Evolutionary conservation across 345 rosid genomes (phyloP), one percentile per base, ranked within the genome.

Genomic region (Corchorus capsularis): DNA sequence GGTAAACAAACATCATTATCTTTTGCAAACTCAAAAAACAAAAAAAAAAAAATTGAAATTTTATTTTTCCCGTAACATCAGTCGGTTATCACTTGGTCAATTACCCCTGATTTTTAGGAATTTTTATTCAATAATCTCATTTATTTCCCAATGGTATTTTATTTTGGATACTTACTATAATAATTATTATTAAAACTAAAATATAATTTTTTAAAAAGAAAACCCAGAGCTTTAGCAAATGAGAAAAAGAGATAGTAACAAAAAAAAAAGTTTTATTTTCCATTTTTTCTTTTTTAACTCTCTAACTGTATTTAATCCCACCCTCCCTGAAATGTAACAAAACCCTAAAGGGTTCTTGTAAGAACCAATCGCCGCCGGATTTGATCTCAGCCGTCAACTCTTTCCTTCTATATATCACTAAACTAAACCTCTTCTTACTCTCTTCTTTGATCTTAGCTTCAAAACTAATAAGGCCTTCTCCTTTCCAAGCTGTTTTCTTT

Each of bases 281-380:
- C 41, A 27, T 76, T 35, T 59, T 43, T 71, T 46, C 4, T 22
- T 63, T 19, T 0, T n/a, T 60, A 16, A 43, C 75, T 69, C 65
- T 46, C 71, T 67, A 46, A 63, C 79, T 67, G 78, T 76, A 75
- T 86, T 78, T 82, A 80, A 82, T 77, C 76, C 12, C 53, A 55
- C 8, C 41, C 73, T 39, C 80, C 54, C 80, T 65, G 67, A 75
- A 74, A 68, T 74, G 77, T 75, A 74, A 71, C 88, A 90, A 91
- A 91, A 92, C 94, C 98, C 97, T 90, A 93, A 19, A 87, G 94
- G 97, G 87, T 90, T 92, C 93, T 90, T 94, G 86, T 78, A 87
- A 82, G 84, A 86, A 82, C 82, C 81, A 81, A 80, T 87, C 90
- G 96, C 97, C 97, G 94, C 93, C 94, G 82, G 86, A 82, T 83